A percentile compares a stretch with the other conserved stretches of the same genome.
phyloP scores from a whole-genome alignment of 2,329 filamentous ascomycete species.

The Colletotrichum sp. region DNA sequence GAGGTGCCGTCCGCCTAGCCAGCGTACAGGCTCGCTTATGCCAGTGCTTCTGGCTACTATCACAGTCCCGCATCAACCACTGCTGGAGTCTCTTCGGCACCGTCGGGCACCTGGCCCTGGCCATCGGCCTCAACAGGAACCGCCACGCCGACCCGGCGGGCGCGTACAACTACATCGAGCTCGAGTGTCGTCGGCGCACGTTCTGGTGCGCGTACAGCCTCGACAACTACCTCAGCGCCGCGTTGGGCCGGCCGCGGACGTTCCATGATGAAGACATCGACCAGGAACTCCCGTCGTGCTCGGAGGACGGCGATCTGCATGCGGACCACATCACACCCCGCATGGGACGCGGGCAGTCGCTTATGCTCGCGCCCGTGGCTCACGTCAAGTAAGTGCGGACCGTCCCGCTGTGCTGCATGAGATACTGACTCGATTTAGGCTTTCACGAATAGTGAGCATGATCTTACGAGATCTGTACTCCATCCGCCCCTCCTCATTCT shows the following conservation, averaged over 20 bases:
- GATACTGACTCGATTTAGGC: conserved; percentile 19
- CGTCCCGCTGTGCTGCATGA: not conserved
- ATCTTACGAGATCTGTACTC: conserved; percentile 40
- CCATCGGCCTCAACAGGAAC: conserved; percentile 44
- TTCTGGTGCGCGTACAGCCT: conserved; percentile 71
- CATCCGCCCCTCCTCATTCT: conserved; percentile 35
- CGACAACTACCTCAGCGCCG: conserved; percentile 68
- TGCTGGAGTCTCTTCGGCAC: conserved; percentile 53
- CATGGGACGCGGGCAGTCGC: conserved; percentile 23
- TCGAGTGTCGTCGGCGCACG: conserved; percentile 45
- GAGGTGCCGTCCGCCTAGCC: conserved; percentile 39
- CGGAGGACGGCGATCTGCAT: conserved; percentile 50
- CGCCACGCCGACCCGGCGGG: conserved; percentile 23
- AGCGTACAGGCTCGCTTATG: conserved; percentile 45
- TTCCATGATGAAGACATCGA: conserved; percentile 72
- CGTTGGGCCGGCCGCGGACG: conserved; percentile 63
- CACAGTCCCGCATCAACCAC: conserved; percentile 50
- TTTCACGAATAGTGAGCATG: conserved; percentile 37
- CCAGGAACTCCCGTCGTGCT: conserved; percentile 58
- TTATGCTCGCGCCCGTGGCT: conserved; percentile 39
- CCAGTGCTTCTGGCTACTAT: conserved; percentile 49
- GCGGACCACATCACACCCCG: conserved; percentile 15
- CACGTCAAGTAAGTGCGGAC: conserved; percentile 34
- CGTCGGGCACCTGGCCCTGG: conserved; percentile 39
- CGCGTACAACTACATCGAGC: conserved; percentile 36